Evolutionary conservation across 2,329 filamentous ascomycete species (phyloP), one percentile per base, ranked within the genome.

Genomic region (Hymenoscyphus albidus): DNA sequence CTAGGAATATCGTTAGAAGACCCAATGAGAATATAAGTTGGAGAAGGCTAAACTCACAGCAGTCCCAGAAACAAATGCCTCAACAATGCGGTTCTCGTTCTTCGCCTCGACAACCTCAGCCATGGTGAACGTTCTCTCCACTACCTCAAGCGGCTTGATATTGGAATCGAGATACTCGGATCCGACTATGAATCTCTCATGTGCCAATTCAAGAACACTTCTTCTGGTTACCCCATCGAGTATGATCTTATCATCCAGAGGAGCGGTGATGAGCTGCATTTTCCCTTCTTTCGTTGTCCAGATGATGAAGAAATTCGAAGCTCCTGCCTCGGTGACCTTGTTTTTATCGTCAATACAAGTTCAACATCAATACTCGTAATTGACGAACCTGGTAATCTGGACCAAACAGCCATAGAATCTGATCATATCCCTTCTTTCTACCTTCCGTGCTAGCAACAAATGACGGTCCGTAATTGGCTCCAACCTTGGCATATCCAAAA

Each of bases 371-470:
- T 3, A 51, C 9, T 51, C 9, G 44, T 7, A 51, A 4, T 22
- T 12, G 18, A 27, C 44, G 7, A 22, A 51, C 44, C 57, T 71
- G 68, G 70, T 93, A 83, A 48, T 85, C 77, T 10, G 65, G 39
- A 1, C 92, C 92, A 73, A 96, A 95, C 60, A 97, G 83, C 93
- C 93, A 97, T 14, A 97, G 83, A 64, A 97, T 90, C 82, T 97
- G 93, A 74, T 94, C 86, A 78, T 87, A 97, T 0, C 93, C 93
- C 40, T 84, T 79, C 14, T 80, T 81, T 63, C 87, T 81, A 3
- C 93, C 93, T 76, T 93, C 90, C 69, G 58, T 84, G 57, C 93
- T 92, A 7, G 91, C 90, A 51, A 92, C 82, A 63, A 97, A 84
- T 12, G 86, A 88, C 16, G 93, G 93, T 0, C 93, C 93, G 77